Percentiles rank a stretch among this genome's conserved stretches.
These are phyloP conservation scores for Seminavis robusta DNA, from an alignment of 108 stramenopile genomes.

Conservation along the genomic window DNA sequence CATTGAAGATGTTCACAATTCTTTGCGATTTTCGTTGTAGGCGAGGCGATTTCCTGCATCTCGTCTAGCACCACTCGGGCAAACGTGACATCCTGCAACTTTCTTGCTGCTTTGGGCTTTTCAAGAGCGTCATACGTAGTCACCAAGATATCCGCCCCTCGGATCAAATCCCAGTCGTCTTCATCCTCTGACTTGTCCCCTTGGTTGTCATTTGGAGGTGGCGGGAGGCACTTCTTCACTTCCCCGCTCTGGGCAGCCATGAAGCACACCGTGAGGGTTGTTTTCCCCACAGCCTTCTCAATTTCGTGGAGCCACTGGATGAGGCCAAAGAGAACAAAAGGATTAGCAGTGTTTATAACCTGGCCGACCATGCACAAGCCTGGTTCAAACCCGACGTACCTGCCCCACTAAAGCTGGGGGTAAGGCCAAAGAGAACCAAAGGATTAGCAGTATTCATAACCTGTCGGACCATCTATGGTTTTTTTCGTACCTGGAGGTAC, in stretches of 20 bases:
- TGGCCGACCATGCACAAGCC: no score
- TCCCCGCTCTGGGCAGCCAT: slow-evolving; percentile 1
- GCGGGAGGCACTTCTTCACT: no score
- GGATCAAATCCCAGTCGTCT: slow-evolving; percentile 3
- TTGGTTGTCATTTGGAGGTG: no score
- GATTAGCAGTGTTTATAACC: no score
- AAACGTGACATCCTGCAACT: slow-evolving; percentile 14
- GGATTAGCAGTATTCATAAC: no score
- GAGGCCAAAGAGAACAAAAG: no score
- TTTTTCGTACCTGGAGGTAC: slow-evolving; percentile 80
- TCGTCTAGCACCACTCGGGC: slow-evolving; percentile 78
- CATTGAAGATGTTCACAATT: slow-evolving; percentile 39
- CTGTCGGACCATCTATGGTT: no score
- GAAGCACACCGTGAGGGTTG: slow-evolving; percentile 13
- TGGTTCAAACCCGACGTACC: no score
- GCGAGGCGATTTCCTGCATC: slow-evolving; percentile 76
- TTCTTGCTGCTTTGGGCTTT: slow-evolving; percentile 5
- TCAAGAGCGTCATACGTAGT: slow-evolving; percentile 48
- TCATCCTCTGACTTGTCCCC: background rate
- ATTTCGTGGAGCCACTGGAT: slow-evolving; percentile 67
- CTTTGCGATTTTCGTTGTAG: slow-evolving; percentile 66
- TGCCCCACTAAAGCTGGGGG: no score
- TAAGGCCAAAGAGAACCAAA: no score
- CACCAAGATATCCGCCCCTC: slow-evolving; percentile 35
- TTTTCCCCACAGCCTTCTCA: slow-evolving; percentile 29